Conservation (phyloP, 805 yeast genomes). For the Lipomyces sp. region DNA sequence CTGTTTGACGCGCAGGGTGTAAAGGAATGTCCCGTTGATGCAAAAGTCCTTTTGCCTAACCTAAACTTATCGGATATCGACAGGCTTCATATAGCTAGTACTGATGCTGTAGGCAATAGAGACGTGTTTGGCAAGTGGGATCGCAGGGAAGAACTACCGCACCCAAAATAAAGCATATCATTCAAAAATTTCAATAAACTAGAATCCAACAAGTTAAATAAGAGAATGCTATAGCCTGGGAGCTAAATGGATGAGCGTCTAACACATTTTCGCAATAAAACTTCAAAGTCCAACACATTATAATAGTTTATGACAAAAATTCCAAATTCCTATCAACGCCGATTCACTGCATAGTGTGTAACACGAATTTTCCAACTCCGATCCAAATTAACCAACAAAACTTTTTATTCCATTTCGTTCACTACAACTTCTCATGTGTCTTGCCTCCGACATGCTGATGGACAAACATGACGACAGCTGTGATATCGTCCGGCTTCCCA, state of each 20-base stretch:
- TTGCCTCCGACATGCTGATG: conserved; percentile 27
- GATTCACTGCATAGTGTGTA: conserved; percentile 1
- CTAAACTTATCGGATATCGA: conserved; percentile 6
- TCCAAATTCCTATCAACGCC: conserved; percentile 2
- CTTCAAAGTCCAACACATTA: background rate
- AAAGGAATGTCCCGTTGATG: background rate
- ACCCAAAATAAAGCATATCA: background rate
- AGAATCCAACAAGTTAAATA: background rate
- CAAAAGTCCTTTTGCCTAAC: background rate
- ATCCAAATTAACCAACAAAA: background rate
- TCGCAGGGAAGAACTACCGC: background rate
- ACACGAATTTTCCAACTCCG: background rate
- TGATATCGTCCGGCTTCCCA: conserved; percentile 95
- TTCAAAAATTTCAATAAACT: background rate
- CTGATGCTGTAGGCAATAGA: no score
- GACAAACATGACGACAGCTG: conserved; percentile 76
- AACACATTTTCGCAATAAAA: background rate
- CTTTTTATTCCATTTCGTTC: background rate
- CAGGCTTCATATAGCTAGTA: conserved; percentile 1
- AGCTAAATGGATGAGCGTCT: background rate
- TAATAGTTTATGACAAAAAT: background rate
- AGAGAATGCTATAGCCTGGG: background rate
- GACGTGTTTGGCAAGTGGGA: background rate
- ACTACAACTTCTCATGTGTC: conserved; percentile 2
- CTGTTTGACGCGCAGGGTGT: background rate